Evolutionary conservation across 306 rosid genomes (phyloP).

Genomic region (Begonia peltatifolia): DNA sequence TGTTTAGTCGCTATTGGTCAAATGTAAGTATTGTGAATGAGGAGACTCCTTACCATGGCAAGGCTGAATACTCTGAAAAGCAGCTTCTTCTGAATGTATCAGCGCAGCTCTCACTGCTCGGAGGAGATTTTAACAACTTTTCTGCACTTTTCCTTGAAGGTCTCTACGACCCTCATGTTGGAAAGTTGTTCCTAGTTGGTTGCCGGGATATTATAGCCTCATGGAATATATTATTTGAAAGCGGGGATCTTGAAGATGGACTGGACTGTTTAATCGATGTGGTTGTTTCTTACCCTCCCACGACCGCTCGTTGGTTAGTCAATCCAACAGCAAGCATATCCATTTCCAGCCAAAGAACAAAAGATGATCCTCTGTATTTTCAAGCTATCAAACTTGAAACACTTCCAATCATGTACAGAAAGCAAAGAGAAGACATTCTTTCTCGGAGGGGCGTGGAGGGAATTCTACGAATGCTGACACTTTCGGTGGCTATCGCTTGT

Average conservation of each 20-base stretch:
- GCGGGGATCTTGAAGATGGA: slow-evolving; percentile 70
- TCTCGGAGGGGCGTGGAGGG: slow-evolving; percentile 71
- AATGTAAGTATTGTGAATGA: slow-evolving; percentile 27
- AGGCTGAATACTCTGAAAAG: slow-evolving; percentile 53
- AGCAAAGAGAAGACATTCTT: slow-evolving; percentile 64
- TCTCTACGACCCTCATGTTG: slow-evolving; percentile 63
- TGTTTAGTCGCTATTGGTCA: slow-evolving; percentile 53
- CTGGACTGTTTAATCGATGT: slow-evolving; percentile 68
- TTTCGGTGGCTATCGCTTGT: slow-evolving; percentile 57
- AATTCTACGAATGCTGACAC: slow-evolving; percentile 65
- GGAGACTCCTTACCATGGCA: slow-evolving; percentile 39
- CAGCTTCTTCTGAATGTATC: slow-evolving; percentile 88
- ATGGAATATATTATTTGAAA: slow-evolving; percentile 48
- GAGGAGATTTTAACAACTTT: slow-evolving; percentile 27
- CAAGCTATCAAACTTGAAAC: slow-evolving; percentile 42
- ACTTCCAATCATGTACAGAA: slow-evolving; percentile 51
- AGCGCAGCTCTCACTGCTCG: slow-evolving; percentile 40
- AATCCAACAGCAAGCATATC: slow-evolving; percentile 55
- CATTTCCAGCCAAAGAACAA: slow-evolving; percentile 52
- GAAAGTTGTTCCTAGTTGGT: slow-evolving; percentile 75
- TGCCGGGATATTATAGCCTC: slow-evolving; percentile 79
- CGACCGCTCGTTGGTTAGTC: slow-evolving; percentile 70
- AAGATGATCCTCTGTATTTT: slow-evolving; percentile 59
- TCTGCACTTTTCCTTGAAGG: slow-evolving; percentile 73
- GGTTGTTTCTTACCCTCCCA: slow-evolving; percentile 75